A percentile compares a stretch with the other conserved stretches of the same genome.
Conservation (phyloP, 495 filamentous ascomycete genomes). For the Penicillium coprophilum region DNA sequence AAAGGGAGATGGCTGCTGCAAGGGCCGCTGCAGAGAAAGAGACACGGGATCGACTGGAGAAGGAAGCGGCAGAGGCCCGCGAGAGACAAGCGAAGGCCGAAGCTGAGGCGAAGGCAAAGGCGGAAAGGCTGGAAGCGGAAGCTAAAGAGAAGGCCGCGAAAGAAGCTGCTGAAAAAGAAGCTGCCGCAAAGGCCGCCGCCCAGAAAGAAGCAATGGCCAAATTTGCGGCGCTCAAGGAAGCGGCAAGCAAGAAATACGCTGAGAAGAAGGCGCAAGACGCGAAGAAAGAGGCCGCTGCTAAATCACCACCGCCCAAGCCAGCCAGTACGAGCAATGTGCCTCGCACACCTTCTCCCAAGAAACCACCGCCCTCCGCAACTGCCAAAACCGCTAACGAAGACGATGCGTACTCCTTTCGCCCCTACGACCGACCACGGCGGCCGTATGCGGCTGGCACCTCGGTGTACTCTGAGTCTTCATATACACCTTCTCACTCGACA, state of each 20-base stretch:
- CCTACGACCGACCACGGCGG: slow-evolving; percentile 73
- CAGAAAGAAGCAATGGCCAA: slow-evolving; percentile 50
- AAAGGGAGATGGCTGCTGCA: slow-evolving; percentile 48
- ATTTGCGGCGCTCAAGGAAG: slow-evolving; percentile 48
- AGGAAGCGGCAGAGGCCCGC: slow-evolving; percentile 36
- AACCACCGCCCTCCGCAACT: slow-evolving; percentile 53
- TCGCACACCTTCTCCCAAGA: slow-evolving; percentile 53
- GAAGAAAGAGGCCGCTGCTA: slow-evolving; percentile 35
- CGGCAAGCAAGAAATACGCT: slow-evolving; percentile 45
- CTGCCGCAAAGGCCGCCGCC: slow-evolving; percentile 44
- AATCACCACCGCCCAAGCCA: slow-evolving; percentile 27
- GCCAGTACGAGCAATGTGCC: slow-evolving; percentile 32
- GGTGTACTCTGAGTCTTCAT: slow-evolving; percentile 79
- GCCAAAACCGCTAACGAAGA: slow-evolving; percentile 68
- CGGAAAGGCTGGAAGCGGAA: slow-evolving; percentile 42
- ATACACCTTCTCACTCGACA: slow-evolving; percentile 76
- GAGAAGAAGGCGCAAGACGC: slow-evolving; percentile 48
- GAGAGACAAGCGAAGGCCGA: slow-evolving; percentile 32
- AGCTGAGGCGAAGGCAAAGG: slow-evolving; percentile 37
- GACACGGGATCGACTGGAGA: slow-evolving; percentile 43
- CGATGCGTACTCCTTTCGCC: slow-evolving; percentile 72
- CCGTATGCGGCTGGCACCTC: slow-evolving; percentile 57
- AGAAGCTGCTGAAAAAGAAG: slow-evolving; percentile 47
- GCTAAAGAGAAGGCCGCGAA: slow-evolving; percentile 37
- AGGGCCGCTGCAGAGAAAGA: slow-evolving; percentile 48